Evolutionary conservation across 768 basidiomycete species (phyloP).

Genomic region (Glaciozyma martinii): DNA sequence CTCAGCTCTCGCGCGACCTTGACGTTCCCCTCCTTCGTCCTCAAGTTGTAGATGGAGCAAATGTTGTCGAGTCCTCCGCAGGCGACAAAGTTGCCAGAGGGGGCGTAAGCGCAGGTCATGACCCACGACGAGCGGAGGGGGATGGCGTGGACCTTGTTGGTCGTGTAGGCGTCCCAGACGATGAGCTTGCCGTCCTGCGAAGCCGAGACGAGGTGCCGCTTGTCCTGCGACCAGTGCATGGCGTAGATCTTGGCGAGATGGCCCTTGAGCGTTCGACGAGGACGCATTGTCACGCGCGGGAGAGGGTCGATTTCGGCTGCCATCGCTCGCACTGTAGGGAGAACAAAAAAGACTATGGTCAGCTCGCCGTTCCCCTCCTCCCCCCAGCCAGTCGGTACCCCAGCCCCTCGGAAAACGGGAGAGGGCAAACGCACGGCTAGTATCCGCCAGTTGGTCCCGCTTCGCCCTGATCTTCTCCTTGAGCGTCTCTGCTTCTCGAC

Average conservation of each 20-base stretch:
- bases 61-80: slow-evolving; percentile 99
- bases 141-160: slow-evolving; percentile 99
- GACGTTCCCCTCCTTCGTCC: slow-evolving; percentile 60
- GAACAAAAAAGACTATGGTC: neutral
- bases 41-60: slow-evolving; percentile 93
- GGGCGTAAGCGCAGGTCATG: slow-evolving; percentile 99
- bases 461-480: slow-evolving; percentile 98
- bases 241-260: slow-evolving; percentile 99
- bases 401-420: neutral
- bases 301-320: slow-evolving; percentile 91
- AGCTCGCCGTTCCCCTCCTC: neutral
- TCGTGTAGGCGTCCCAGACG: slow-evolving; percentile 99
- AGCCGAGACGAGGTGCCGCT: slow-evolving; percentile 96
- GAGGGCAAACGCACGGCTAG: slow-evolving; percentile 62
- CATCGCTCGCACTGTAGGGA: slow-evolving; percentile 80
- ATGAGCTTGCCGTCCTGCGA: slow-evolving; percentile 99
- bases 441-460: slow-evolving; percentile 94
- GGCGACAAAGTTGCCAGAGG: slow-evolving; percentile 92
- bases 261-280: slow-evolving; percentile 85
- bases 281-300: slow-evolving; percentile 93
- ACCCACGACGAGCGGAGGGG: slow-evolving; percentile 97
- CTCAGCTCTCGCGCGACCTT: slow-evolving; percentile 90
- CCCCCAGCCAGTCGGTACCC: too few relatives aligned
- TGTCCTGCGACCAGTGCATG: slow-evolving; percentile 98
- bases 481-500: slow-evolving; percentile 89